Conservation (phyloP, 345 rosid genomes). For the Cardamine occulta region DNA sequence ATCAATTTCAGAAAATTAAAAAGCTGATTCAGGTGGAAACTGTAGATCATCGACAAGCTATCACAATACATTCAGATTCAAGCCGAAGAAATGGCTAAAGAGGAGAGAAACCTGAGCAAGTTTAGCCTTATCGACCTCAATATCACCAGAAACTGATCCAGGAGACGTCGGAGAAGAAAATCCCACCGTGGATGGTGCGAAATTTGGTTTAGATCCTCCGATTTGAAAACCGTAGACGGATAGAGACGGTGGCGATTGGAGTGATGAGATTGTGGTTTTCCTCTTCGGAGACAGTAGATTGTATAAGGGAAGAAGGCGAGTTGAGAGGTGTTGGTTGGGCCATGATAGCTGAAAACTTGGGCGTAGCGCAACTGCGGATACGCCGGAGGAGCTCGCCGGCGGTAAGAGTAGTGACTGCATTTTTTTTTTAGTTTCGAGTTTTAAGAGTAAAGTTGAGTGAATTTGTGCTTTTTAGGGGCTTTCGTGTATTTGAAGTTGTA, state of each 20-base stretch:
- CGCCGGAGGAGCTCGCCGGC: constrained; percentile 51
- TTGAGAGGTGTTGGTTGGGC: constrained; percentile 28
- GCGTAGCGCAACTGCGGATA: constrained; percentile 37
- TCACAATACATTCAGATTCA: background rate
- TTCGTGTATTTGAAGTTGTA: background rate
- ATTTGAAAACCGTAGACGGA: constrained; percentile 39
- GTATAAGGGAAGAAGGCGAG: constrained; percentile 16
- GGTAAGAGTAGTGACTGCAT: constrained; percentile 70
- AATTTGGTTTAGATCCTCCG: constrained; percentile 41
- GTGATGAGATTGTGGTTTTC: constrained; percentile 29
- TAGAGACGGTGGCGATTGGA: constrained; percentile 27
- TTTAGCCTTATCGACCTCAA: constrained; percentile 64
- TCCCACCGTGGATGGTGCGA: constrained; percentile 23
- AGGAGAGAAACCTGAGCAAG: constrained; percentile 68
- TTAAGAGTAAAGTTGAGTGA: constrained; percentile 19
- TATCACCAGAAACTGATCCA: constrained; percentile 45
- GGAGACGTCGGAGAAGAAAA: constrained; percentile 52
- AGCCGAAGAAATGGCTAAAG: background rate
- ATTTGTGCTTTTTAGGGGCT: background rate
- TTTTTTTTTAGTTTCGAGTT: background rate
- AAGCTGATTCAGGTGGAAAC: background rate
- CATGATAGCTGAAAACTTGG: constrained; percentile 11
- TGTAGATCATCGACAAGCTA: background rate
- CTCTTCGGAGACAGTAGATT: constrained; percentile 35
- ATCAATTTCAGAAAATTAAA: constrained; percentile 11